These are phyloP conservation scores for Echinochloa phyllopogon DNA, from an alignment of 176 grass and related monocot species.

Conservation along the genomic window DNA sequence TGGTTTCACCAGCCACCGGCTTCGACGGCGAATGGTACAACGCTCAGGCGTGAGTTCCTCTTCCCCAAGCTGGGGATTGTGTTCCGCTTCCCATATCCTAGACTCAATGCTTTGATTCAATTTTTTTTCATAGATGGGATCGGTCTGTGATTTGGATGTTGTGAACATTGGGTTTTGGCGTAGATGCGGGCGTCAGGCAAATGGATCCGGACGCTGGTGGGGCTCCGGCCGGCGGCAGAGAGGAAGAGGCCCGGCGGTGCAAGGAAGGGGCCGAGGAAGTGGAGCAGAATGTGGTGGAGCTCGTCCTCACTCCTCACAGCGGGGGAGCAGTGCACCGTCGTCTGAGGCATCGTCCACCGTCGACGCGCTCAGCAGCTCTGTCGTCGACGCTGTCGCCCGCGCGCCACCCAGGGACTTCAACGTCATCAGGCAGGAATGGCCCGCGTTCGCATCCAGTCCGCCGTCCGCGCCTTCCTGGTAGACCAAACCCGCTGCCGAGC, in stretches of 20 bases:
- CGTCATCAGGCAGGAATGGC: conserved; percentile 69
- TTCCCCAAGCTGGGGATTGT: too few relatives aligned
- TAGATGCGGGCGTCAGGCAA: conserved; percentile 75
- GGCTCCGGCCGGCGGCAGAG: conserved; percentile 50
- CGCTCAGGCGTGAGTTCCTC: too few relatives aligned
- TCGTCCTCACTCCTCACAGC: conserved; percentile 59
- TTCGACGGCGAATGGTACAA: too few relatives aligned
- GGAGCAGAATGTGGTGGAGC: conserved; percentile 73
- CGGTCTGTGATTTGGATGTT: too few relatives aligned
- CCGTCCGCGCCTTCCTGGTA: conserved; percentile 87
- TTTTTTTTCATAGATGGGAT: too few relatives aligned
- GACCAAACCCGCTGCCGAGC: neutral
- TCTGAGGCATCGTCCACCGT: conserved; percentile 63
- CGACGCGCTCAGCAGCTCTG: conserved; percentile 60
- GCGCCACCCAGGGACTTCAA: conserved; percentile 72
- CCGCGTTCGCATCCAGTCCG: conserved; percentile 76
- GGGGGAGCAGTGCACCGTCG: conserved; percentile 40
- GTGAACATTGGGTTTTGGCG: neutral
- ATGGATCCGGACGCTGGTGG: conserved; percentile 81
- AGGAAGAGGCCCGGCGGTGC: conserved; percentile 34
- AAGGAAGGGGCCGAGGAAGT: conserved; percentile 59
- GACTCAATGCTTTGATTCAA: too few relatives aligned
- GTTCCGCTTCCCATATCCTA: too few relatives aligned
- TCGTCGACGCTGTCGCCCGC: conserved; percentile 64
- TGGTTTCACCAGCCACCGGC: too few relatives aligned